Conservation (phyloP, 2,329 filamentous ascomycete genomes). For the Plenodomus lindquistii region DNA sequence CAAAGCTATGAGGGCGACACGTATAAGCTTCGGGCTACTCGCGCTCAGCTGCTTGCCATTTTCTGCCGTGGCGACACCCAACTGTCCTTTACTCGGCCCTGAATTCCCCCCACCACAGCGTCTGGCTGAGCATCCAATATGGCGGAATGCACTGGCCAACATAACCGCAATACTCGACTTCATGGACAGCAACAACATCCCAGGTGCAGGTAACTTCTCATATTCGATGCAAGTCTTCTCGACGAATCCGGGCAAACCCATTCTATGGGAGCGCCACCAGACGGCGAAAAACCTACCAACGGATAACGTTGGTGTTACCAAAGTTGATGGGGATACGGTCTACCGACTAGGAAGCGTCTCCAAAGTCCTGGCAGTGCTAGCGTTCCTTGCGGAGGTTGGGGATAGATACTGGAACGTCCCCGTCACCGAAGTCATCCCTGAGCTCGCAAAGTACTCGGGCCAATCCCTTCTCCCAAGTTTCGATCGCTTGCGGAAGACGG, state of each 20-base stretch:
- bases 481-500: conserved; percentile 24
- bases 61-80: conserved; percentile 17
- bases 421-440: conserved; percentile 32
- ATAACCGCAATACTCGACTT: conserved; percentile 24
- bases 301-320: conserved; percentile 21
- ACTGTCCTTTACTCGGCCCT: conserved; percentile 27
- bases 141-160: conserved; percentile 23
- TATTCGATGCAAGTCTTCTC: conserved; percentile 32
- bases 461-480: conserved; percentile 13
- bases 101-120: conserved; percentile 28
- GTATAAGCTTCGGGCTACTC: conserved; percentile 1
- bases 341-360: conserved; percentile 50
- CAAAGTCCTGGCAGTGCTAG: conserved; percentile 47
- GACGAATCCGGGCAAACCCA: conserved; percentile 19
- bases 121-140: conserved; percentile 22
- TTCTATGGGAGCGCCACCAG: conserved; percentile 25
- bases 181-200: conserved; percentile 22
- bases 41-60: conserved; percentile 13
- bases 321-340: conserved; percentile 45
- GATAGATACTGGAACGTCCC: conserved; percentile 42
- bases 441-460: conserved; percentile 19
- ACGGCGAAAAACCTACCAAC: conserved; percentile 19
- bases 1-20: conserved; percentile 6
- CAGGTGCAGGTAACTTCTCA: conserved; percentile 19
- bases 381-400: conserved; percentile 42